Percentiles rank a stretch among this genome's conserved stretches.
Conservation (phyloP, 768 basidiomycete species). For the Rhizopogon vesiculosus region DNA sequence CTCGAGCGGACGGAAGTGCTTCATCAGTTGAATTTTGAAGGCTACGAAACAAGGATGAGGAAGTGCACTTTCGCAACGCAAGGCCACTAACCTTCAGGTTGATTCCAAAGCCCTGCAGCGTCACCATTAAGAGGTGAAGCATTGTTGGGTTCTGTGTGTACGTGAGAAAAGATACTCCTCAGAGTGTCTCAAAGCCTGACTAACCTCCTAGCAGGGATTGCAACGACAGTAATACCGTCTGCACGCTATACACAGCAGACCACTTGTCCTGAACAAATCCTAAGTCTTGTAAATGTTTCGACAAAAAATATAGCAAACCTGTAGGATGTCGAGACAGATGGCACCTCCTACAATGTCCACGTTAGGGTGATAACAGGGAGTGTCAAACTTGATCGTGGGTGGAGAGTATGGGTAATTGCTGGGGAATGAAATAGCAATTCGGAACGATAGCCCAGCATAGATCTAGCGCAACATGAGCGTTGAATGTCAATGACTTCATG, state of each 20-base stretch:
- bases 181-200: slow-evolving; percentile 14
- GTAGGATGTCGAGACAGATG: slow-evolving; percentile 85
- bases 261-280: slow-evolving; percentile 66
- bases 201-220: slow-evolving; percentile 85
- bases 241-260: slow-evolving; percentile 91
- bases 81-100: slow-evolving; percentile 49
- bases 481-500: slow-evolving; percentile 1
- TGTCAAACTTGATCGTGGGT: slow-evolving; percentile 82
- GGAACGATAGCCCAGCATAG: slow-evolving; percentile 76
- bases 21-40: slow-evolving; percentile 71
- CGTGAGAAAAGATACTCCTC: background rate
- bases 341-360: slow-evolving; percentile 74
- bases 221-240: slow-evolving; percentile 82
- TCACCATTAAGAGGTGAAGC: slow-evolving; percentile 87
- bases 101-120: slow-evolving; percentile 77
- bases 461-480: slow-evolving; percentile 37
- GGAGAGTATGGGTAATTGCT: slow-evolving; percentile 85
- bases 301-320: slow-evolving; percentile 39
- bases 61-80: background rate
- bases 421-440: slow-evolving; percentile 81
- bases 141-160: slow-evolving; percentile 78
- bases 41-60: slow-evolving; percentile 30
- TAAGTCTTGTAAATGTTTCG: background rate
- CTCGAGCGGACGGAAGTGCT: slow-evolving; percentile 60
- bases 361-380: slow-evolving; percentile 90